A percentile compares a stretch with the other conserved stretches of the same genome.
phyloP scores from a whole-genome alignment of 163 green algal genomes.

The Coccomyxa subellipsoidea region DNA sequence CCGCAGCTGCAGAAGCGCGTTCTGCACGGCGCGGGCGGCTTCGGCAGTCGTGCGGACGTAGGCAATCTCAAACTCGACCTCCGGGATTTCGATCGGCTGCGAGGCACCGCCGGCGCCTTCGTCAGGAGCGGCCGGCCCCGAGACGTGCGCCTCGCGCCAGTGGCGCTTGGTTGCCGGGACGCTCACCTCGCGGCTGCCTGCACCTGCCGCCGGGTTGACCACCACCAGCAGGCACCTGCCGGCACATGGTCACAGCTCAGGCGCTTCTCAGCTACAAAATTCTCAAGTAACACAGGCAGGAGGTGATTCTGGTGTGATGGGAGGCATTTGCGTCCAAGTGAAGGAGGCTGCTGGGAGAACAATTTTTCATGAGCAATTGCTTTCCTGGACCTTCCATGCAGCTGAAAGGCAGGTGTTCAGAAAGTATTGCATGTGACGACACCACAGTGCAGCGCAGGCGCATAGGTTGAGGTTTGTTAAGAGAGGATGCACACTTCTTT shows the following conservation, averaged over 20 bases:
- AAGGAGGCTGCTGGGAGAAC: too few relatives aligned
- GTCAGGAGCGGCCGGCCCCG: slow-evolving; percentile 1
- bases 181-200: slow-evolving; percentile 49
- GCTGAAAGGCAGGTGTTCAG: too few relatives aligned
- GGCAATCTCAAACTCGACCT: slow-evolving; percentile 45
- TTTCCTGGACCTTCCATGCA: too few relatives aligned
- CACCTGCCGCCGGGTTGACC: slow-evolving; percentile 46
- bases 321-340: background rate
- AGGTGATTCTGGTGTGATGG: background rate
- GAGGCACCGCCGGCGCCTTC: background rate
- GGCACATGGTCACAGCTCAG: background rate
- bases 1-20: slow-evolving; percentile 31
- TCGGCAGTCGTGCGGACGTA: slow-evolving; percentile 50
- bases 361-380: too few relatives aligned
- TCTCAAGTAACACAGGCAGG: background rate
- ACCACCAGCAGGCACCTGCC: slow-evolving; percentile 55
- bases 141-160: slow-evolving; percentile 55
- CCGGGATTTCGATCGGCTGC: background rate
- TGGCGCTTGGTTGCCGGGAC: slow-evolving; percentile 31
- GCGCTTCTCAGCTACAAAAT: background rate
- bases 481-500: background rate
- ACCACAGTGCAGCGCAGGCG: too few relatives aligned
- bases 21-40: slow-evolving; percentile 41
- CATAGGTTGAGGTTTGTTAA: too few relatives aligned
- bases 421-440: too few relatives aligned